Evolutionary conservation across 78 protist species (phyloP).

Genomic region (Protostelium mycophagum): DNA sequence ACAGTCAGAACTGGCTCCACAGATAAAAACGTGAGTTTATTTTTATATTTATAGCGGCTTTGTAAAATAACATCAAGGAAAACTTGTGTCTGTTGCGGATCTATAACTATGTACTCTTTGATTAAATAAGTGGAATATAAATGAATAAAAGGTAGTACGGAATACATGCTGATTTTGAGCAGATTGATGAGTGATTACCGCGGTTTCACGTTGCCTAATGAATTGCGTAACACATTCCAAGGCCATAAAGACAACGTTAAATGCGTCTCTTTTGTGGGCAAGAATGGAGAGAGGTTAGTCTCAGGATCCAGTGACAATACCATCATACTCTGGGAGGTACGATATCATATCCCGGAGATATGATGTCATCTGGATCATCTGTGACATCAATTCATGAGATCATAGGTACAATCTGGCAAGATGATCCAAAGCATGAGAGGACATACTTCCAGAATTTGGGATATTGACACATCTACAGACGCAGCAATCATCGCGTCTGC

Average conservation of each 20-base stretch:
- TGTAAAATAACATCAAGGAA: background rate
- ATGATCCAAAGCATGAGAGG: slow-evolving; percentile 22
- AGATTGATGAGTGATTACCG: slow-evolving; percentile 67
- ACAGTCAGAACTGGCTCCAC: slow-evolving; percentile 59
- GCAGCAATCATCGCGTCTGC: slow-evolving; percentile 48
- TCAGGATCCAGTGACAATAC: slow-evolving; percentile 63
- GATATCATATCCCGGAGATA: background rate
- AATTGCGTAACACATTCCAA: background rate
- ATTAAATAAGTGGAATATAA: too few relatives aligned
- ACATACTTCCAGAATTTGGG: slow-evolving; percentile 59
- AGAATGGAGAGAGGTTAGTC: slow-evolving; percentile 34
- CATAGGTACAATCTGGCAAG: slow-evolving; percentile 29
- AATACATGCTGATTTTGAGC: too few relatives aligned
- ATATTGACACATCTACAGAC: slow-evolving; percentile 14
- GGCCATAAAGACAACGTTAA: slow-evolving; percentile 81
- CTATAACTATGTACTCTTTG: too few relatives aligned
- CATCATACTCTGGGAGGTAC: slow-evolving; percentile 24
- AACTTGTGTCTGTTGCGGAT: slow-evolving; percentile 6
- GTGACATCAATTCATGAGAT: slow-evolving; percentile 8
- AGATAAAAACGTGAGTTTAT: slow-evolving; percentile 30
- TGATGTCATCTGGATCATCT: too few relatives aligned
- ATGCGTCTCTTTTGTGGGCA: slow-evolving; percentile 60
- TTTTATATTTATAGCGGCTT: background rate
- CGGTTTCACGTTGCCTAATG: slow-evolving; percentile 71
- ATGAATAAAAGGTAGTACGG: too few relatives aligned